Percentiles rank a stretch among this genome's conserved stretches.
Evolutionary conservation across 768 basidiomycete species (phyloP).

Genomic region (Galerina sulciceps): DNA sequence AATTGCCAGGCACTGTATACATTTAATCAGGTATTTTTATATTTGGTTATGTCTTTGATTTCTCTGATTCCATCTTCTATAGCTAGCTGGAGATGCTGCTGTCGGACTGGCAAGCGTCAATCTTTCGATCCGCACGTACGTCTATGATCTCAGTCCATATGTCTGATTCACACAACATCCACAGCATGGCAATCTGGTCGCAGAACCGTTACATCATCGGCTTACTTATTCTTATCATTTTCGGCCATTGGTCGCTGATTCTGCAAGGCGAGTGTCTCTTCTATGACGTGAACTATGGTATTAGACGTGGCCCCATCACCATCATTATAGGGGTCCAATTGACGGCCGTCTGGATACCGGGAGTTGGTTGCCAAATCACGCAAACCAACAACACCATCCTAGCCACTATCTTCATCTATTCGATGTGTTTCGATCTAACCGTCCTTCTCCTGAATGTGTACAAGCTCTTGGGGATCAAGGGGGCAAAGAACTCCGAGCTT

Average conservation of each 20-base stretch:
- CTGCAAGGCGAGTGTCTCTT: constrained; percentile 53
- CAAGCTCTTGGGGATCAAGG: constrained; percentile 47
- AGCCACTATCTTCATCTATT: constrained; percentile 75
- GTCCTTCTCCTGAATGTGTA: constrained; percentile 64
- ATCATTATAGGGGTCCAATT: constrained; percentile 55
- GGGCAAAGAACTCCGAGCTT: constrained; percentile 17
- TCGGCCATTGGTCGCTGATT: constrained; percentile 75
- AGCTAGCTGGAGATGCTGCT: constrained; percentile 44
- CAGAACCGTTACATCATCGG: constrained; percentile 56
- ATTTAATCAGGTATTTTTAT: constrained; percentile 54
- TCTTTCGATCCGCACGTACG: constrained; percentile 61
- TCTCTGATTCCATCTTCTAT: not conserved
- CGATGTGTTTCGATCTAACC: constrained; percentile 73
- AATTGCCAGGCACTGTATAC: constrained; percentile 68
- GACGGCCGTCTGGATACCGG: constrained; percentile 56
- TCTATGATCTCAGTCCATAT: not conserved
- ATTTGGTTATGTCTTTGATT: not conserved
- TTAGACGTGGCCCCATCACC: not conserved
- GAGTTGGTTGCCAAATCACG: constrained; percentile 54
- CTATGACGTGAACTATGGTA: not conserved
- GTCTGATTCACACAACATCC: not conserved
- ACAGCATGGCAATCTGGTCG: constrained; percentile 66
- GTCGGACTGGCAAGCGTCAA: constrained; percentile 65
- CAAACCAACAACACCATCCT: constrained; percentile 66
- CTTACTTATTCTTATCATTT: constrained; percentile 54